phyloP scores from a whole-genome alignment of 805 yeast genomes.

The Middelhovenomyces tepae region DNA sequence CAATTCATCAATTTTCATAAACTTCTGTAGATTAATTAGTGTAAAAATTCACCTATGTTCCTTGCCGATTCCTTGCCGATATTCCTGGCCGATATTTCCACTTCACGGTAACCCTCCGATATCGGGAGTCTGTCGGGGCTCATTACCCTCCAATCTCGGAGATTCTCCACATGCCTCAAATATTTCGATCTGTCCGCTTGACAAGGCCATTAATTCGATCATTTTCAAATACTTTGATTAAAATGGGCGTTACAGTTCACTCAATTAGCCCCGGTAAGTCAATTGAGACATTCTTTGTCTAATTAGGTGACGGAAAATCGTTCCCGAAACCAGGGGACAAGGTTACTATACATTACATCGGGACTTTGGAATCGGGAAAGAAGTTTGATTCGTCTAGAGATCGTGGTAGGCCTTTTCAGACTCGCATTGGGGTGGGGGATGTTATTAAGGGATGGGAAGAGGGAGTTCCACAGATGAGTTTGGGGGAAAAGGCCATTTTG shows the following conservation, averaged over 20 bases:
- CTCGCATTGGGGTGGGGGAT: slow-evolving; percentile 90
- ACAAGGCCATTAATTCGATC: too few relatives aligned
- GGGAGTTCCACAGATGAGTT: slow-evolving; percentile 83
- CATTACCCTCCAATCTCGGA: too few relatives aligned
- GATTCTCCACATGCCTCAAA: too few relatives aligned
- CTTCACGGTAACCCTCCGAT: too few relatives aligned
- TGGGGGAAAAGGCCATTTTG: slow-evolving; percentile 87
- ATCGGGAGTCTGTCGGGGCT: too few relatives aligned
- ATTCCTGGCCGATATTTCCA: too few relatives aligned
- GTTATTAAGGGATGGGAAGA: slow-evolving; percentile 97
- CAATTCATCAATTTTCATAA: too few relatives aligned
- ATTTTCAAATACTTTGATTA: too few relatives aligned
- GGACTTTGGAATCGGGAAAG: slow-evolving; percentile 91
- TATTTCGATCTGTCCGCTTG: too few relatives aligned
- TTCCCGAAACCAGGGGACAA: slow-evolving; percentile 83
- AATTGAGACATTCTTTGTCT: slow-evolving; percentile 6
- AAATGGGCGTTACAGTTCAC: slow-evolving; percentile 33
- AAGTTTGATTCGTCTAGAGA: slow-evolving; percentile 93
- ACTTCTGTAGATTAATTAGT: too few relatives aligned
- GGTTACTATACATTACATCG: slow-evolving; percentile 92
- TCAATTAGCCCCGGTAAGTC: slow-evolving; percentile 29
- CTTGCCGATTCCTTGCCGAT: too few relatives aligned
- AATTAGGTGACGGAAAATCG: slow-evolving; percentile 71
- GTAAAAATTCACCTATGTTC: too few relatives aligned
- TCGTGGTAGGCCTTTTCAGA: slow-evolving; percentile 92